Percentiles rank a stretch among this genome's conserved stretches.
These are phyloP conservation scores for Fusarium pseudograminearum DNA, from an alignment of 2,329 filamentous ascomycete genomes.

Conservation along the genomic window DNA sequence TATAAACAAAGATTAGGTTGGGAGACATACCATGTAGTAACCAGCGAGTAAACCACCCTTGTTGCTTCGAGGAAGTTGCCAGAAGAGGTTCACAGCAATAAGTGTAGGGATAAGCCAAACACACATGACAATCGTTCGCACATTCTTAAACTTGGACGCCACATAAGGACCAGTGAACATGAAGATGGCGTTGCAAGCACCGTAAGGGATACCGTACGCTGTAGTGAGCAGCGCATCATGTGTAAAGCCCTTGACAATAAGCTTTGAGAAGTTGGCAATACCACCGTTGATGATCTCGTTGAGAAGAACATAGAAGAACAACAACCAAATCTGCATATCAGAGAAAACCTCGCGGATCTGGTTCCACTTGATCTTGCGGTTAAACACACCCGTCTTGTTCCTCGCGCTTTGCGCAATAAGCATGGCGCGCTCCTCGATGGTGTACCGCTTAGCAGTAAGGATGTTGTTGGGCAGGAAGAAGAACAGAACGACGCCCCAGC, in stretches of 20 bases:
- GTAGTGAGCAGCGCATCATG: slow-evolving; percentile 56
- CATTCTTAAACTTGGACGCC: slow-evolving; percentile 63
- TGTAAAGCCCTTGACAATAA: slow-evolving; percentile 63
- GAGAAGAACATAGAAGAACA: slow-evolving; percentile 65
- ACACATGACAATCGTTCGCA: slow-evolving; percentile 64
- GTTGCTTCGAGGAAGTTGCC: slow-evolving; percentile 59
- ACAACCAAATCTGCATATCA: slow-evolving; percentile 65
- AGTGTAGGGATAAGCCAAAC: slow-evolving; percentile 65
- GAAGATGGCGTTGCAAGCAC: slow-evolving; percentile 65
- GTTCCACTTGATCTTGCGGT: slow-evolving; percentile 60
- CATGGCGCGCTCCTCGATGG: slow-evolving; percentile 51
- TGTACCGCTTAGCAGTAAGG: slow-evolving; percentile 51
- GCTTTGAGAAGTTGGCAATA: slow-evolving; percentile 68
- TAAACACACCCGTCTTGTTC: slow-evolving; percentile 62
- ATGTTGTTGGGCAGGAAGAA: slow-evolving; percentile 62
- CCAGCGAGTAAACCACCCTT: slow-evolving; percentile 62
- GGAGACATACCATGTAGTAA: slow-evolving; percentile 60
- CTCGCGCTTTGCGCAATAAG: slow-evolving; percentile 72
- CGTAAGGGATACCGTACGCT: slow-evolving; percentile 65
- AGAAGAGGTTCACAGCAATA: slow-evolving; percentile 61
- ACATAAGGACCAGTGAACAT: slow-evolving; percentile 65
- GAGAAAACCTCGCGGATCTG: slow-evolving; percentile 63
- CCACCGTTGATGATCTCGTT: slow-evolving; percentile 68
- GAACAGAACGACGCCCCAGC: slow-evolving; percentile 61
- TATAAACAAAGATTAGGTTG: too few species aligned